phyloP scores from a whole-genome alignment of 108 stramenopile genomes.

The Skeletonema menzelii region DNA sequence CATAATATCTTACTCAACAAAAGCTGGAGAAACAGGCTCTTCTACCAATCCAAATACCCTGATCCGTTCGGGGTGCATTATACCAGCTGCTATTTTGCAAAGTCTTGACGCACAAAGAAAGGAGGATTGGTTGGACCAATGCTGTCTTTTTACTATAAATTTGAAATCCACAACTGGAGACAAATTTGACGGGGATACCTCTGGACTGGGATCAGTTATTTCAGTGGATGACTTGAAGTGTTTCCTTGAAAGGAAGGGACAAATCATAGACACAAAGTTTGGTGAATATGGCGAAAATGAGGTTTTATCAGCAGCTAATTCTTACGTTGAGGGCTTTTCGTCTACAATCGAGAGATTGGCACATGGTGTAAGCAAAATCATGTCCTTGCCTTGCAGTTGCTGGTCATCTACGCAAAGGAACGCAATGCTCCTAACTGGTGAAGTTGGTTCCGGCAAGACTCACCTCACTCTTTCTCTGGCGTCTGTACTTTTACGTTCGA shows the following conservation, averaged over 20 bases:
- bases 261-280: background rate
- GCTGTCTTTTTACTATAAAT: background rate
- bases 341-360: constrained; percentile 17
- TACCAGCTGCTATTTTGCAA: constrained; percentile 15
- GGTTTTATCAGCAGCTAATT: background rate
- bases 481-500: constrained; percentile 27
- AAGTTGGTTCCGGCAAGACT: constrained; percentile 79
- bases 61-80: constrained; percentile 21
- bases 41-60: background rate
- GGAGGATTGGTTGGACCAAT: background rate
- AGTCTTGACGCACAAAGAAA: background rate
- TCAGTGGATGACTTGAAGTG: constrained; percentile 8
- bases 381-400: background rate
- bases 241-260: background rate
- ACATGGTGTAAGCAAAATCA: constrained; percentile 2
- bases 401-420: background rate
- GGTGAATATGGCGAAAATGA: background rate
- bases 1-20: background rate
- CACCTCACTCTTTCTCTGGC: constrained; percentile 55
- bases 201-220: constrained; percentile 13
- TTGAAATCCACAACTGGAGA: background rate
- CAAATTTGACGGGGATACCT: background rate
- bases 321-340: background rate
- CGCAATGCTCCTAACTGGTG: constrained; percentile 49
- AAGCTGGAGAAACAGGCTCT: background rate